Conservation (phyloP, 2,329 filamentous ascomycete genomes). For the Trichoderma semiorbis region DNA sequence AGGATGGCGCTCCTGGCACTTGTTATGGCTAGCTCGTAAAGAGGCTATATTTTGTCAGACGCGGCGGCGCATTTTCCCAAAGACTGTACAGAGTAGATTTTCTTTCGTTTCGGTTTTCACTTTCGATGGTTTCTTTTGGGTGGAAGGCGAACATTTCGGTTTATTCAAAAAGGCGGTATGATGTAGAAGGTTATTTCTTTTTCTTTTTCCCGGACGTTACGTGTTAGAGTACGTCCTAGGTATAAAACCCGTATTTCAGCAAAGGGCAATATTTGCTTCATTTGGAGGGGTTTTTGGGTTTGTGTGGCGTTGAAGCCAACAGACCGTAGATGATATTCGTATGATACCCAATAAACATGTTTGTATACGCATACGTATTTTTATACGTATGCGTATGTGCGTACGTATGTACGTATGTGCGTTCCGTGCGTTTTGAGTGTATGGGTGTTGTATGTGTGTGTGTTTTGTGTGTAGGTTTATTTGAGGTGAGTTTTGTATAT, state of each 20-base stretch:
- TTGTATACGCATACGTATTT: conserved; percentile 22
- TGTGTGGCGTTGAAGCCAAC: conserved; percentile 24
- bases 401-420: conserved; percentile 25
- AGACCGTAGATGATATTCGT: conserved; percentile 21
- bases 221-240: conserved; percentile 17
- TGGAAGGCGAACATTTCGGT: neutral
- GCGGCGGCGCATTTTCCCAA: neutral
- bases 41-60: conserved; percentile 12
- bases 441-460: conserved; percentile 16
- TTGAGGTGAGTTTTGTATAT: neutral
- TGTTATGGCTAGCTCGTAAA: conserved; percentile 60
- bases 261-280: neutral
- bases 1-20: conserved; percentile 95
- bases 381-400: conserved; percentile 23
- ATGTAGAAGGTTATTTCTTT: conserved; percentile 7
- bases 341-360: conserved; percentile 19
- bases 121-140: neutral
- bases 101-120: conserved; percentile 12
- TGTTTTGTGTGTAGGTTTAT: neutral
- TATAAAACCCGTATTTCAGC: conserved; percentile 18
- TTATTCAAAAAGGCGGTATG: neutral
- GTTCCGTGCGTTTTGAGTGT: conserved; percentile 11
- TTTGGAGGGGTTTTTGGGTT: conserved; percentile 18
- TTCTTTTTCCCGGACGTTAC: conserved; percentile 4
- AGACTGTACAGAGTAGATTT: conserved; percentile 11